Evolutionary conservation across 306 rosid species (phyloP), one percentile per base, ranked within the genome.

Genomic region (Malus sylvestris): DNA sequence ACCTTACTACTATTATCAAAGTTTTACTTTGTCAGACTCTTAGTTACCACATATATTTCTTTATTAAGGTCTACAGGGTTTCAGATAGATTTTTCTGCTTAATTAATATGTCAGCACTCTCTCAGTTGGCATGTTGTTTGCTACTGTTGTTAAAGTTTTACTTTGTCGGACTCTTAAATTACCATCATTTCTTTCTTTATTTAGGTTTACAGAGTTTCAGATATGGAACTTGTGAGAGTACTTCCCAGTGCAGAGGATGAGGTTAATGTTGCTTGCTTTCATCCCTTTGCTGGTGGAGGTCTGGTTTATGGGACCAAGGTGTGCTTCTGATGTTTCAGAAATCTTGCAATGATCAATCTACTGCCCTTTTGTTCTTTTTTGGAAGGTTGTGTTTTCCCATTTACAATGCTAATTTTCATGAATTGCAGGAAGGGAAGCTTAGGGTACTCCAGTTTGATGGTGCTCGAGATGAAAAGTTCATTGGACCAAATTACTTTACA

Each of bases 181-280:
- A 30, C 53, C 71, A 10, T 69, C 11, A 19, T 42, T 63, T 70
- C 35, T 75, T 51, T 60, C n/a, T 71, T 72, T 70, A 76, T 80
- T 72, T 84, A 95, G 99, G 93, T 92, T 72, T 95, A 92, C 82
- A 92, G 93, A 83, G 99, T 95, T 70, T 89, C 98, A 13, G 93
- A 95, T 83, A 92, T 92, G 98, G 96, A 95, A 82, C 97, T 95
- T 70, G 97, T 92, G 80, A 88, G 91, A 81, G 98, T 95, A 76
- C 97, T 95, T 82, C 97, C 99, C 27, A 92, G 99, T 87, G 90
- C 97, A n/a, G 99, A 95, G 80, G 99, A 95, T 65, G 99, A 92
- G 90, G 99, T 95, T 78, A 95, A 95, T 82, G 99, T 95, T 53
- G 99, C 99, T 38, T 95, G 99, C 81, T 95, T 95, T 82, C 99